Base-by-base conservation (phyloP, 78 protist genomes). In the Pelomyxa schiedti region DNA sequence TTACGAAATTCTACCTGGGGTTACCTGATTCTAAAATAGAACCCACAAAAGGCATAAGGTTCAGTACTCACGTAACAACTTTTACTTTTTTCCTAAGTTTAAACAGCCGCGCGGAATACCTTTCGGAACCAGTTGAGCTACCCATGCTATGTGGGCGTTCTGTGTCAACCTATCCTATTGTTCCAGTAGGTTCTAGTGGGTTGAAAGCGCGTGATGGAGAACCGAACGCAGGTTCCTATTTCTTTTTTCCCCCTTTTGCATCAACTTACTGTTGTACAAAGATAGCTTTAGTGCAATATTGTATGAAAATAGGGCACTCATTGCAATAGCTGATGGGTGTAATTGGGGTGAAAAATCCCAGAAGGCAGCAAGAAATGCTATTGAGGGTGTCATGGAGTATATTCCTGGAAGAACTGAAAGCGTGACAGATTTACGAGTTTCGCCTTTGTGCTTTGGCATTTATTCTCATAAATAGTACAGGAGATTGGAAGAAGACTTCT, bases 1-100 rank as follows among this genome's bases (percentile, higher is more conserved):
- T 83, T 88, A 38, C 83, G 89, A 30, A 74, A 1, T 0, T 84
- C 92, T 1, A 75, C 9, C 87, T 83, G 83, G 41, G 77, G 66
- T 35, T 83, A 83, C 79, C 72, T 69, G 35, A 77, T 70, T 63
- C 80, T 0, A 78, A 75, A n/a, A 86, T 39, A 29, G 77, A 63
- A 30, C 39, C 82, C 4, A 77, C 90, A 24, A 41, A 41, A 4
- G 72, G n/a, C 32, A 86, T 80, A 58, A 86, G 87, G 41, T 88
- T 87, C n/a, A n/a, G n/a, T n/a, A n/a, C n/a, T n/a, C n/a, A n/a
- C n/a, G n/a, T n/a, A n/a, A n/a, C n/a, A n/a, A n/a, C n/a, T n/a
- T n/a, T n/a, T n/a, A n/a, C n/a, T n/a, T n/a, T n/a, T n/a, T n/a
- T n/a, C n/a, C n/a, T n/a, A n/a, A n/a, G n/a, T n/a, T n/a, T n/a